Conservation (phyloP, 2,329 filamentous ascomycete species). For the Claviceps fusiformis region DNA sequence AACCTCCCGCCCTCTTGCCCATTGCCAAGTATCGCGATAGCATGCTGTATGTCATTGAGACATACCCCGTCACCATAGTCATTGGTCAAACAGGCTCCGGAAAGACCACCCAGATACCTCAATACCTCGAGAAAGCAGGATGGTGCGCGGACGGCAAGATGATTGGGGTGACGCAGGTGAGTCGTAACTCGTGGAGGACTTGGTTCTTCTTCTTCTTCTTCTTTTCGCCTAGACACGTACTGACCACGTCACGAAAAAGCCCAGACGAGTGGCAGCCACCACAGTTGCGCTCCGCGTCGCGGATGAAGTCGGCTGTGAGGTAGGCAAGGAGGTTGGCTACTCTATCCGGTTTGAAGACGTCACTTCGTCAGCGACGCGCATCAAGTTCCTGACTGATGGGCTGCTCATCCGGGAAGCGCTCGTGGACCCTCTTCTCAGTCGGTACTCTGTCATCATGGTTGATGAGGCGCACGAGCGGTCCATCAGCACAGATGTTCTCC, state of each 20-base stretch:
- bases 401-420: slow-evolving; percentile 82
- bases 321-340: slow-evolving; percentile 87
- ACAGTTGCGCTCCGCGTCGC: slow-evolving; percentile 81
- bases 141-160: slow-evolving; percentile 77
- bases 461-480: slow-evolving; percentile 94
- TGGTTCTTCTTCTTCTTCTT: too few relatives aligned
- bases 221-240: not conserved
- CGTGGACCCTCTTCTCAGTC: slow-evolving; percentile 77
- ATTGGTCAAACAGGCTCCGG: slow-evolving; percentile 90
- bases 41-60: slow-evolving; percentile 78
- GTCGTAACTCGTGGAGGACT: slow-evolving; percentile 10
- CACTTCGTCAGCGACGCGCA: slow-evolving; percentile 69
- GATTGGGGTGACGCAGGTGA: slow-evolving; percentile 81
- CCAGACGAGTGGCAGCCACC: slow-evolving; percentile 77
- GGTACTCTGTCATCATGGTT: slow-evolving; percentile 94
- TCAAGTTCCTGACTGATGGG: slow-evolving; percentile 94
- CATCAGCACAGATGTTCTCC: slow-evolving; percentile 78
- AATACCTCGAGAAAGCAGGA: slow-evolving; percentile 76
- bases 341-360: slow-evolving; percentile 88
- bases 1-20: slow-evolving; percentile 69
- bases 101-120: slow-evolving; percentile 91
- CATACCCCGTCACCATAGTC: slow-evolving; percentile 70
- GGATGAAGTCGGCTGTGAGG: slow-evolving; percentile 71
- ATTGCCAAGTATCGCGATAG: slow-evolving; percentile 72
- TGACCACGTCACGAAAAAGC: slow-evolving; percentile 33